Percentiles rank a stretch among this genome's conserved stretches.
These are phyloP conservation scores for Colletotrichum agaves DNA, from an alignment of 2,329 filamentous ascomycete species.

Conservation along the genomic window DNA sequence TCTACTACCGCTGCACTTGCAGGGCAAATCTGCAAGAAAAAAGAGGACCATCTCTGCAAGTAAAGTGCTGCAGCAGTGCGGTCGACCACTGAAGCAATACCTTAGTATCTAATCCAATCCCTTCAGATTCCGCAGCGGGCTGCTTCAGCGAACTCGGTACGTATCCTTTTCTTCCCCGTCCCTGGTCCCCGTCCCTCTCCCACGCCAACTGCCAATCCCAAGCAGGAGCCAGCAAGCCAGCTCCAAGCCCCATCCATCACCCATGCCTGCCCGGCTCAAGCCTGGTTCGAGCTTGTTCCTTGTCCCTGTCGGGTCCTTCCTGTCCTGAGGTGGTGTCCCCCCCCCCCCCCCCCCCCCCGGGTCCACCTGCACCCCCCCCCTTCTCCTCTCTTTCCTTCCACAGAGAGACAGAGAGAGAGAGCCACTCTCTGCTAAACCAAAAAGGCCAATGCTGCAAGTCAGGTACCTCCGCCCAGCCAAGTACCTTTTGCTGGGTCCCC, in stretches of 20 bases:
- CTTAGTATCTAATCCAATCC: neutral
- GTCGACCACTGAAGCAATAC: neutral
- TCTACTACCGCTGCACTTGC: constrained; percentile 26
- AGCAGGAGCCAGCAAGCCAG: neutral
- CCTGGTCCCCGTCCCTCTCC: constrained; percentile 11
- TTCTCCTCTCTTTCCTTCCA: neutral
- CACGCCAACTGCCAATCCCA: constrained; percentile 8
- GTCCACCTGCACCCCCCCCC: neutral
- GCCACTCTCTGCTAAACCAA: constrained; percentile 14
- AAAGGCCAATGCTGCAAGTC: constrained; percentile 30
- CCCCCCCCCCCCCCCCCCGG: constrained; percentile 1
- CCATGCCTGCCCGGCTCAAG: neutral
- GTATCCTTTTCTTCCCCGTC: neutral
- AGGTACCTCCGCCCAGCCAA: too few relatives aligned
- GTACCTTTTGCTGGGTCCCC: neutral
- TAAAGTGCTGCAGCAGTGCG: constrained; percentile 24
- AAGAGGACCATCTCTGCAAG: constrained; percentile 33
- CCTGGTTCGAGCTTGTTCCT: constrained; percentile 30
- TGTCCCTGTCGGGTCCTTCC: constrained; percentile 18
- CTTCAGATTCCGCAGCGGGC: neutral
- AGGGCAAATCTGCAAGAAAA: constrained; percentile 37
- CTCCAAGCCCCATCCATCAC: neutral
- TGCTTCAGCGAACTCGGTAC: constrained; percentile 7
- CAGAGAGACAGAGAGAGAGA: neutral
- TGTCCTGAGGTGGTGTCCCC: neutral